Evolutionary conservation across 257 asterid species (phyloP).

Genomic region (Jaltomata sinuosa): DNA sequence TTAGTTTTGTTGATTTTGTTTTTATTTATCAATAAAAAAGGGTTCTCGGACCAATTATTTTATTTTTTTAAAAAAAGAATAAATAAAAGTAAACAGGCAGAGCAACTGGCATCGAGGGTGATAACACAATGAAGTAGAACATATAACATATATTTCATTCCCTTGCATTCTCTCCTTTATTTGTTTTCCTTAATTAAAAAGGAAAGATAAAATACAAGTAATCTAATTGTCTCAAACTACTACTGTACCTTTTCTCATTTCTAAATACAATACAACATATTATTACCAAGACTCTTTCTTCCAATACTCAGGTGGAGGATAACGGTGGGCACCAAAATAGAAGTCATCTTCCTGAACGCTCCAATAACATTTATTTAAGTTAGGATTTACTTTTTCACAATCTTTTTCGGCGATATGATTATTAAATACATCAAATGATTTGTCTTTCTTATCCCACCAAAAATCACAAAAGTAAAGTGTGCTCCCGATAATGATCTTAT

Average conservation of each 20-base stretch:
- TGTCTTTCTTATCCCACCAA: not conserved
- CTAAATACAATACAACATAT: not conserved
- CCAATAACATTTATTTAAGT: not conserved
- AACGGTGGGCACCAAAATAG: not conserved
- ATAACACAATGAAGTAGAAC: not conserved
- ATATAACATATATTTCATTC: not conserved
- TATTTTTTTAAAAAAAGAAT: too few relatives aligned
- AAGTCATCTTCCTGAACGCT: not conserved
- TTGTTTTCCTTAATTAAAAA: not conserved
- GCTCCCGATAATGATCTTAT: not conserved
- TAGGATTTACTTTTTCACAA: not conserved
- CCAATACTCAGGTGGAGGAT: not conserved
- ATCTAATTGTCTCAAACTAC: not conserved
- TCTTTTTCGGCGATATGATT: constrained; percentile 1
- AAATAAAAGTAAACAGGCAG: not conserved
- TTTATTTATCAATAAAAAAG: too few relatives aligned
- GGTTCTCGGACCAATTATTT: too few relatives aligned
- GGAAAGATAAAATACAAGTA: not conserved
- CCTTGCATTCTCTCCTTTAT: not conserved
- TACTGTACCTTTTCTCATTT: not conserved
- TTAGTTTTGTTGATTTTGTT: too few relatives aligned
- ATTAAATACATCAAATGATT: not conserved
- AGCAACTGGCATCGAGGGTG: not conserved
- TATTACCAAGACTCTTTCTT: not conserved
- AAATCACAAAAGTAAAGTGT: not conserved